phyloP scores from a whole-genome alignment of 2,329 filamentous ascomycete genomes.

The Calonectria multiphialidica region DNA sequence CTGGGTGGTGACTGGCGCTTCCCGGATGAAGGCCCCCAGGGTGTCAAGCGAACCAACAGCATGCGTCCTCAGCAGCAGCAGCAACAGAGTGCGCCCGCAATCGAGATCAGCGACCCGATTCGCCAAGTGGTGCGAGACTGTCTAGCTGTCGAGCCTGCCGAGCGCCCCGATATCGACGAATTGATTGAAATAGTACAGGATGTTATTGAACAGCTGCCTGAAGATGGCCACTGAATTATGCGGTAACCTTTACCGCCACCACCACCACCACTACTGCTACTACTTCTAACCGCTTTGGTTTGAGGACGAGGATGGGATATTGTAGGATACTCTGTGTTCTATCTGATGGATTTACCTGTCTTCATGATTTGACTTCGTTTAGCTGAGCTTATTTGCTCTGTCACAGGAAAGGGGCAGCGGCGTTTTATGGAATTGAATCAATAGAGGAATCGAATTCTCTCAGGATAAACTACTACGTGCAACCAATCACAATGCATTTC shows the following conservation, averaged over 20 bases:
- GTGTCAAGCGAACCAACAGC: constrained; percentile 60
- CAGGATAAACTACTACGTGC: constrained; percentile 31
- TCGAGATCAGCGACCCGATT: constrained; percentile 82
- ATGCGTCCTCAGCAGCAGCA: constrained; percentile 48
- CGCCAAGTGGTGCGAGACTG: constrained; percentile 91
- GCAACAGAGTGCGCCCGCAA: constrained; percentile 47
- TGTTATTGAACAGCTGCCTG: constrained; percentile 76
- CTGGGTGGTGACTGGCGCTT: constrained; percentile 96
- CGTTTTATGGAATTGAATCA: constrained; percentile 39
- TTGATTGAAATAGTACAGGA: constrained; percentile 83
- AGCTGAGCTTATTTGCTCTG: constrained; percentile 5
- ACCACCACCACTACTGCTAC: neutral
- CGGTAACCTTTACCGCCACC: neutral
- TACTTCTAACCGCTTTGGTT: neutral
- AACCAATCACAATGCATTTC: constrained; percentile 16
- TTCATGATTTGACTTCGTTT: constrained; percentile 17
- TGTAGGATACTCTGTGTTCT: constrained; percentile 31
- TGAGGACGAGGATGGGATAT: neutral
- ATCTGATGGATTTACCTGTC: constrained; percentile 13
- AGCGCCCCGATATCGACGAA: constrained; percentile 89
- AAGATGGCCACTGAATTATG: constrained; percentile 53
- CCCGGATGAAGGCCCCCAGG: constrained; percentile 83
- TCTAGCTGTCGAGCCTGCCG: constrained; percentile 85
- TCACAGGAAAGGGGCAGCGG: constrained; percentile 33
- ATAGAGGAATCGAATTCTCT: constrained; percentile 37